Evolutionary conservation across 1,284 basidiomycete genomes (phyloP), one percentile per base, ranked within the genome.

Genomic region (Tilletia setariae): DNA sequence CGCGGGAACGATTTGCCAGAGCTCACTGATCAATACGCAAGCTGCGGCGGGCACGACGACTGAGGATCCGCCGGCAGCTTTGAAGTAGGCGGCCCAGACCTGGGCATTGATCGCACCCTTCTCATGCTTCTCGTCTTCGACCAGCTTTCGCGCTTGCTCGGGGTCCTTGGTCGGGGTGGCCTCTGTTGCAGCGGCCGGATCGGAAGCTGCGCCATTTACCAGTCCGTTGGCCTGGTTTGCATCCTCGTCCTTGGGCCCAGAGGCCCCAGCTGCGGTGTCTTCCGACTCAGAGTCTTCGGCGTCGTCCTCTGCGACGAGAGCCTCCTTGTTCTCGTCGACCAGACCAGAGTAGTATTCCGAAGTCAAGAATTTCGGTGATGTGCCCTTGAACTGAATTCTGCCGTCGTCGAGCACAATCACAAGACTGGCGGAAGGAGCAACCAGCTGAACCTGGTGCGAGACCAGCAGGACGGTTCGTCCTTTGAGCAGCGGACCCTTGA

Each of bases 381-480:
- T 28, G 28, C 76, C 76, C 25, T 70, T 56, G 2, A 67, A 72
- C 2, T 32, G 44, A 53, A 75, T 64, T 13, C 40, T 65, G 11
- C 69, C 66, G 0, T 30, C 68, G 1, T 82, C 40, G 80, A 83
- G 73, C 49, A 68, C 69, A 30, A 78, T 70, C 15, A 79, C 72
- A 1, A 70, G 66, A 1, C 68, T 69, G 15, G 70, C 67, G 23
- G 66, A 62, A 13, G 70, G 66, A n/a, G 68, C 56, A 7, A 80
- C 72, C 1, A 74, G 56, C 25, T 72, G 67, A 8, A 76, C 71
- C 35, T 79, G 76, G 66, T 93, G 91, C 0, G 90, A 91, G 40
- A 91, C 90, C 15, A 93, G 85, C 21, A 93, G 85, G 21, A 90
- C 85, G 0, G 90, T 91, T 53, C 89, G 86, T 43, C 85, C 82